phyloP scores from a whole-genome alignment of 495 filamentous ascomycete genomes.

The Aspergillus homomorphus region DNA sequence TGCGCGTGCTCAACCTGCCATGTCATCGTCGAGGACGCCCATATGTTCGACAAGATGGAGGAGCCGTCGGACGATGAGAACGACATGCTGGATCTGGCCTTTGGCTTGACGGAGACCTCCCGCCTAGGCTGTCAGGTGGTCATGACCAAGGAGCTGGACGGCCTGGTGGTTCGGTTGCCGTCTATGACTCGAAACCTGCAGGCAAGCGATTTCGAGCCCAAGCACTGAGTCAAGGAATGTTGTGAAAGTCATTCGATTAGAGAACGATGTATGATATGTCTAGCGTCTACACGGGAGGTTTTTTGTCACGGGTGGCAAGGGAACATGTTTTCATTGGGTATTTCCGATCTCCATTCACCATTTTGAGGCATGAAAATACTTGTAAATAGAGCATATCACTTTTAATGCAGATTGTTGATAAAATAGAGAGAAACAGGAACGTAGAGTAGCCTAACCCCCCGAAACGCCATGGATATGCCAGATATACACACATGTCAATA shows the following conservation, averaged over 20 bases:
- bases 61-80: conserved; percentile 98
- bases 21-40: conserved; percentile 81
- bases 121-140: conserved; percentile 91
- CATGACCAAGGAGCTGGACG: conserved; percentile 88
- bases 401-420: conserved; percentile 20
- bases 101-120: conserved; percentile 93
- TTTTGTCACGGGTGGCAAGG: conserved; percentile 5
- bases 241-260: not conserved
- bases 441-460: conserved; percentile 13
- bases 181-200: conserved; percentile 95
- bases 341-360: conserved; percentile 24
- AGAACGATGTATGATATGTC: conserved; percentile 10
- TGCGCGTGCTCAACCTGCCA: conserved; percentile 98
- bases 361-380: conserved; percentile 6
- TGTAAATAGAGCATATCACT: conserved; percentile 22
- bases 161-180: conserved; percentile 77
- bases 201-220: conserved; percentile 77
- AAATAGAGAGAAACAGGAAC: conserved; percentile 17
- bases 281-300: conserved; percentile 2
- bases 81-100: conserved; percentile 97
- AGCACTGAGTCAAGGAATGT: conserved; percentile 18
- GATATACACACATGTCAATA: conserved; percentile 18
- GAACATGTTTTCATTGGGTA: conserved; percentile 18
- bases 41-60: conserved; percentile 84
- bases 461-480: conserved; percentile 42